Base-by-base conservation (phyloP, 345 rosid species). In the Eucalyptus paniculata region DNA sequence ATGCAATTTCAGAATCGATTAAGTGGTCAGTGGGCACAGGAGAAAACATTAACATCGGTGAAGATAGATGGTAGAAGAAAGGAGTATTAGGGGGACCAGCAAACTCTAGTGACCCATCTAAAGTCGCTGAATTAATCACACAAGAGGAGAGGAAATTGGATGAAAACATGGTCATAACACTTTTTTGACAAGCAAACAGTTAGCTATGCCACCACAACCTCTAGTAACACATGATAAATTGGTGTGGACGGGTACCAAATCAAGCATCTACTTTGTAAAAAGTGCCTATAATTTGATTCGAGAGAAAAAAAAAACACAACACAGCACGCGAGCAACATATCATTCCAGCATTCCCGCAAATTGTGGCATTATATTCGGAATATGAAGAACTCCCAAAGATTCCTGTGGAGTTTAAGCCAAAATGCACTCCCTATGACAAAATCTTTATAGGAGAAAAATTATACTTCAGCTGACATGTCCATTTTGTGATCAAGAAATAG, bases 1-100 rank as follows among this genome's bases (percentile, higher is more conserved):
- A 24, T 56, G 62, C 13, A 56, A 56, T 12, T 0, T 62, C 8
- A 6, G 0, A 62, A 62, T 28, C 2, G 2, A 0, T 62, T 28
- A 62, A 28, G n/a, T 62, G 69, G 32, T 28, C 69, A 62, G 1
- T 62, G 69, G 4, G 69, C 16, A 62, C 0, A 3, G 8, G 69
- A 12, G 69, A 28, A 62, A 28, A 28, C 9, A 62, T 5, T 62
- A 60, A 60, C 69, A 28, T 28, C 8, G 0, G 17, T 26, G 69
- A 62, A 62, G 69, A 62, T 0, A 3, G 16, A 60, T 28, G 69
- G 17, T 30, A 12, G 32, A 62, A 28, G n/a, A 62, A 62, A 28
- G 32, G 69, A 6, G n/a, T 62, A 6, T 12, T 28, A 62, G 3
- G 32, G 69, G n/a, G 69, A 62, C 69, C 32, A 6, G 8, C 34